phyloP scores from a whole-genome alignment of 371 early-diverging fungal species.

The Polyrhizophydium stewartii region DNA sequence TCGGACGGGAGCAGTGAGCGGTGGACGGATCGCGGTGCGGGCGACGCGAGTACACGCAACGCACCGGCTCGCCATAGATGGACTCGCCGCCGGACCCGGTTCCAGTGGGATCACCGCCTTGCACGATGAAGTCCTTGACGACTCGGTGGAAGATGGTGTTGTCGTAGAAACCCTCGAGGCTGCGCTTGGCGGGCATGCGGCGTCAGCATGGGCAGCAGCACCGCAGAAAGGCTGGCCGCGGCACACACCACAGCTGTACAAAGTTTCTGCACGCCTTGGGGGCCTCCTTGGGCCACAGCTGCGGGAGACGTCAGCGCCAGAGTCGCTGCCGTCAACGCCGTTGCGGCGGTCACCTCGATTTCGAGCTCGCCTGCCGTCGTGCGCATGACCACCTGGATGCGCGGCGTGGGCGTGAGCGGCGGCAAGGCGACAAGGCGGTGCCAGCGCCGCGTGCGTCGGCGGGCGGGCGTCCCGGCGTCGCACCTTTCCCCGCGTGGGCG shows the following conservation, averaged over 20 bases:
- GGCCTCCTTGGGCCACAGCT: constrained; percentile 87
- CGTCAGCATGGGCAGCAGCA: neutral
- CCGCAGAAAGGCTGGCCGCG: too few species aligned
- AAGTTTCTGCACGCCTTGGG: constrained; percentile 91
- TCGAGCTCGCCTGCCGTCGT: constrained; percentile 87
- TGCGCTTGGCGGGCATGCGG: neutral
- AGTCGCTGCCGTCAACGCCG: neutral
- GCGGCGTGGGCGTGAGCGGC: too few species aligned
- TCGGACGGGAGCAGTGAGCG: neutral
- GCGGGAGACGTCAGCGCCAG: neutral
- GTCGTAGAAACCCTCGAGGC: constrained; percentile 64
- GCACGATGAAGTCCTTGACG: constrained; percentile 84
- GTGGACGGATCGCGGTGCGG: too few species aligned
- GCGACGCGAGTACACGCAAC: neutral
- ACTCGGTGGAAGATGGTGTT: constrained; percentile 84
- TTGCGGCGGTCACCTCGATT: constrained; percentile 52
- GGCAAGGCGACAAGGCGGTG: neutral
- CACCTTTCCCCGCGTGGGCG: constrained; percentile 66
- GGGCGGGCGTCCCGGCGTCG: too few species aligned
- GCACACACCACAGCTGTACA: constrained; percentile 69
- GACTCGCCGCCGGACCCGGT: constrained; percentile 77
- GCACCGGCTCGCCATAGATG: constrained; percentile 64
- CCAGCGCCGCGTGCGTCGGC: neutral
- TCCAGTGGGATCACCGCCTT: constrained; percentile 95
- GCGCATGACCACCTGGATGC: constrained; percentile 72